A percentile compares a stretch with the other conserved stretches of the same genome.
Conservation (phyloP, 108 stramenopile species). For the Licmophora abbreviata region DNA sequence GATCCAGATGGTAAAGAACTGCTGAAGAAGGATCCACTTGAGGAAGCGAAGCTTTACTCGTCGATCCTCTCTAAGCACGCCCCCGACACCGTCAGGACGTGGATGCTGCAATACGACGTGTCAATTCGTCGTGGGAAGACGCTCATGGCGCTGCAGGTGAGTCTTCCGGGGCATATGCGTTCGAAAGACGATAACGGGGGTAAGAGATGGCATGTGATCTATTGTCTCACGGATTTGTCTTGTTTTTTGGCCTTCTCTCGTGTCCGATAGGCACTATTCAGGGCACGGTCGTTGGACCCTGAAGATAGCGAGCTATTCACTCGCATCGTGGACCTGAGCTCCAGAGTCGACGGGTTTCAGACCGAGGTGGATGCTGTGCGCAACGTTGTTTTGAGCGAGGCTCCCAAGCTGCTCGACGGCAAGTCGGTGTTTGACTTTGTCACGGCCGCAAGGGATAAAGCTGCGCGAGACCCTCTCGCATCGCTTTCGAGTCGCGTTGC, state of each 20-base stretch:
- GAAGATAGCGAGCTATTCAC: constrained; percentile 34
- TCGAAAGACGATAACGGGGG: not conserved
- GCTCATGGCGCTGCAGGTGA: constrained; percentile 79
- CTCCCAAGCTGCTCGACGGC: constrained; percentile 32
- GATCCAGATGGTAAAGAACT: constrained; percentile 88
- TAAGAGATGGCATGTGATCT: not conserved
- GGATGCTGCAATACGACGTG: constrained; percentile 86
- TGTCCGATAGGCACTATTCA: constrained; percentile 38
- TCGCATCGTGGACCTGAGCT: constrained; percentile 61
- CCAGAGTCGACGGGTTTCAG: constrained; percentile 14
- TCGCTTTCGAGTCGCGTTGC: constrained; percentile 41
- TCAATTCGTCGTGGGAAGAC: constrained; percentile 82
- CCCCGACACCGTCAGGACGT: constrained; percentile 63
- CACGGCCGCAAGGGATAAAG: constrained; percentile 25
- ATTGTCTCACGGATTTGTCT: constrained; percentile 1
- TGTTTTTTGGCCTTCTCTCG: not conserved
- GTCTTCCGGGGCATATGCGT: not conserved
- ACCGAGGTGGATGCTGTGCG: constrained; percentile 17
- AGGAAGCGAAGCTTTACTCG: constrained; percentile 75
- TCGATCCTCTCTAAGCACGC: constrained; percentile 70
- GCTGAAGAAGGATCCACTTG: constrained; percentile 63
- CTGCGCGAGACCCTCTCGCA: constrained; percentile 19
- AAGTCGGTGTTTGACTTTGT: constrained; percentile 42
- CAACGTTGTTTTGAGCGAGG: constrained; percentile 38
- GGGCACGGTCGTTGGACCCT: constrained; percentile 36